A percentile compares a stretch with the other conserved stretches of the same genome.
Evolutionary conservation across 768 basidiomycete species (phyloP).

Genomic region (Tricholoma flavovirens): DNA sequence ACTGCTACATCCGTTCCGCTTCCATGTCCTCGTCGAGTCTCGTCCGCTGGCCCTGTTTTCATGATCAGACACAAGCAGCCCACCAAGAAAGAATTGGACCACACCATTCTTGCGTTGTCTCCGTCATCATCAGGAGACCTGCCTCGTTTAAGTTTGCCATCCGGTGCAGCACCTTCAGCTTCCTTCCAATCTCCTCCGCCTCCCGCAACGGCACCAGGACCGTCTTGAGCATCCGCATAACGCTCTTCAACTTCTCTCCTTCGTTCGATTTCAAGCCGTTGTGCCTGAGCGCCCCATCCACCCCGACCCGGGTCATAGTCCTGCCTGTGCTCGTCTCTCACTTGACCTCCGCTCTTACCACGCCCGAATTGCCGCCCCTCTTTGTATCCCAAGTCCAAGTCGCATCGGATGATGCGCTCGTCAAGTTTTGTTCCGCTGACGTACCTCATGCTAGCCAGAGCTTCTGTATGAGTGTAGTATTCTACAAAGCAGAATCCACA

Average conservation of each 20-base stretch:
- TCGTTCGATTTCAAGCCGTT: slow-evolving; percentile 65
- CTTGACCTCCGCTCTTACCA: slow-evolving; percentile 96
- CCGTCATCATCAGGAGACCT: slow-evolving; percentile 78
- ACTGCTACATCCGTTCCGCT: slow-evolving; percentile 59
- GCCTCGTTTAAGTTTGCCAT: slow-evolving; percentile 51
- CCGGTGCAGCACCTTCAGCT: slow-evolving; percentile 35
- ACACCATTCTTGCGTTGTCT: slow-evolving; percentile 49
- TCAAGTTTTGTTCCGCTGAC: slow-evolving; percentile 98
- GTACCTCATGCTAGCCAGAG: slow-evolving; percentile 87
- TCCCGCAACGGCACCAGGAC: slow-evolving; percentile 73
- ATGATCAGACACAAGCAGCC: slow-evolving; percentile 5
- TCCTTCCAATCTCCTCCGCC: slow-evolving; percentile 88
- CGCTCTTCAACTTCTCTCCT: slow-evolving; percentile 81
- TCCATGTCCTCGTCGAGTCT: slow-evolving; percentile 64
- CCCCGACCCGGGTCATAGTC: slow-evolving; percentile 97
- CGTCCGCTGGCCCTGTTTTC: slow-evolving; percentile 47
- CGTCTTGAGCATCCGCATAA: slow-evolving; percentile 76
- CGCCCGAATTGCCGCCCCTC: slow-evolving; percentile 97
- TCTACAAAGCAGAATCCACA: slow-evolving; percentile 96
- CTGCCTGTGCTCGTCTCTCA: slow-evolving; percentile 93
- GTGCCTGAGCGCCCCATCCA: slow-evolving; percentile 88
- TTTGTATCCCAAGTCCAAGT: slow-evolving; percentile 93
- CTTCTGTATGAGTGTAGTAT: slow-evolving; percentile 93
- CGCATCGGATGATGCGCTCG: slow-evolving; percentile 96
- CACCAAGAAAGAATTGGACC: slow-evolving; percentile 20